Evolutionary conservation across 768 basidiomycete genomes (phyloP).

Genomic region (Lactarius evosmus): DNA sequence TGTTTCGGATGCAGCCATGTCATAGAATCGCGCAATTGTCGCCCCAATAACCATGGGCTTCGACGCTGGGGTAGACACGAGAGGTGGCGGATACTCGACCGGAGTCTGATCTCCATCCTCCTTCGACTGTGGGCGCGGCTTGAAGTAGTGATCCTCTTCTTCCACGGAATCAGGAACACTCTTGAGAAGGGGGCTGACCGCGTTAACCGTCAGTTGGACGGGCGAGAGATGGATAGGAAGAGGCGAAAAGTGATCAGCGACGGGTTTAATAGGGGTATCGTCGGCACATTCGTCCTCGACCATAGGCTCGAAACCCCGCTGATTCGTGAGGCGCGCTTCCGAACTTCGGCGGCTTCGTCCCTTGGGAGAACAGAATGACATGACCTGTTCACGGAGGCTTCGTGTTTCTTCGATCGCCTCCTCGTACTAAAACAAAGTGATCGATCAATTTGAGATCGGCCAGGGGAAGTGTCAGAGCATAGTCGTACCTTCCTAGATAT

Average conservation of each 20-base stretch:
- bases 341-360: conserved; percentile 22
- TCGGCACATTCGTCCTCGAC: conserved; percentile 23
- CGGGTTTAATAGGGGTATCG: conserved; percentile 9
- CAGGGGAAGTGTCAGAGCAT: background rate
- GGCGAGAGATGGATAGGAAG: conserved; percentile 29
- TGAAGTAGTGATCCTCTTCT: conserved; percentile 21
- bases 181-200: conserved; percentile 26
- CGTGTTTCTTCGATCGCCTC: conserved; percentile 26
- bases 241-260: conserved; percentile 25
- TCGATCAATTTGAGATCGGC: conserved; percentile 4
- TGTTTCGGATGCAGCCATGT: conserved; percentile 19
- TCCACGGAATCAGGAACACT: conserved; percentile 1
- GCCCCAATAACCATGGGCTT: conserved; percentile 23
- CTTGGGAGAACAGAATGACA: conserved; percentile 13
- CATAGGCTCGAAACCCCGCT: conserved; percentile 22
- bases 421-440: conserved; percentile 22
- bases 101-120: conserved; percentile 22
- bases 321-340: conserved; percentile 11
- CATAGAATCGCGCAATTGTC: conserved; percentile 24
- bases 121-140: conserved; percentile 4
- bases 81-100: conserved; percentile 17
- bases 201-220: conserved; percentile 10
- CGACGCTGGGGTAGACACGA: conserved; percentile 11
- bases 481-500: conserved; percentile 25
- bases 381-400: conserved; percentile 22